phyloP scores from a whole-genome alignment of 202 grass and related monocot genomes.

The Carex arenaria region DNA sequence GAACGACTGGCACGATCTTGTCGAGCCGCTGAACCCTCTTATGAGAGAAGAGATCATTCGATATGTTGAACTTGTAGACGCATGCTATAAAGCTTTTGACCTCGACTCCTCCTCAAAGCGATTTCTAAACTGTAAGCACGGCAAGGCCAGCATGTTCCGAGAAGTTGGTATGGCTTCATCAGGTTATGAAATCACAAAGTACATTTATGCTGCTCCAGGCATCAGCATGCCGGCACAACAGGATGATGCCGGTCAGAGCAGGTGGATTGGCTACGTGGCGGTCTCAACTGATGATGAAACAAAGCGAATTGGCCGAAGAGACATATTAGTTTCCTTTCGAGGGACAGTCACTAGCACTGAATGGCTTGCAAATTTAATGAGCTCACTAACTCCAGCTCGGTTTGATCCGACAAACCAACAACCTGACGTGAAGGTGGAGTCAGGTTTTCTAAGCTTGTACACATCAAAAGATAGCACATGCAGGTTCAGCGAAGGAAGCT shows the following conservation, averaged over 20 bases:
- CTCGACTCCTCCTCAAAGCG: constrained; percentile 44
- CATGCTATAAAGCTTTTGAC: constrained; percentile 77
- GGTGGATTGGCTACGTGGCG: constrained; percentile 80
- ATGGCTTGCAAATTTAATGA: constrained; percentile 77
- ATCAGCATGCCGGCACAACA: constrained; percentile 41
- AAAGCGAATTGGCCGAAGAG: constrained; percentile 45
- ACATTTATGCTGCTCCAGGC: constrained; percentile 66
- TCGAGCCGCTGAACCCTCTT: constrained; percentile 31
- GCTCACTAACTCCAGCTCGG: constrained; percentile 53
- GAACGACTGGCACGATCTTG: constrained; percentile 47
- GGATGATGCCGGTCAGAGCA: constrained; percentile 24
- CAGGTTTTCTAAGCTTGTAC: constrained; percentile 80
- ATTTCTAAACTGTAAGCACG: constrained; percentile 62
- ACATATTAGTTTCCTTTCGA: constrained; percentile 65
- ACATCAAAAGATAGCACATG: constrained; percentile 62
- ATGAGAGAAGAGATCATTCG: constrained; percentile 55
- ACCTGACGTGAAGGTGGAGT: constrained; percentile 67
- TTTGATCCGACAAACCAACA: constrained; percentile 57
- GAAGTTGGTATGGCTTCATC: constrained; percentile 47
- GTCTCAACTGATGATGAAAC: constrained; percentile 52
- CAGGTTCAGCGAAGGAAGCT: constrained; percentile 53
- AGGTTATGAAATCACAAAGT: constrained; percentile 59
- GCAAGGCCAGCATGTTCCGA: constrained; percentile 40
- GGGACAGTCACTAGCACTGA: constrained; percentile 59
- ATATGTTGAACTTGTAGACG: constrained; percentile 57